Conservation (phyloP, 768 basidiomycete species). For the Pisolithus marmoratus region DNA sequence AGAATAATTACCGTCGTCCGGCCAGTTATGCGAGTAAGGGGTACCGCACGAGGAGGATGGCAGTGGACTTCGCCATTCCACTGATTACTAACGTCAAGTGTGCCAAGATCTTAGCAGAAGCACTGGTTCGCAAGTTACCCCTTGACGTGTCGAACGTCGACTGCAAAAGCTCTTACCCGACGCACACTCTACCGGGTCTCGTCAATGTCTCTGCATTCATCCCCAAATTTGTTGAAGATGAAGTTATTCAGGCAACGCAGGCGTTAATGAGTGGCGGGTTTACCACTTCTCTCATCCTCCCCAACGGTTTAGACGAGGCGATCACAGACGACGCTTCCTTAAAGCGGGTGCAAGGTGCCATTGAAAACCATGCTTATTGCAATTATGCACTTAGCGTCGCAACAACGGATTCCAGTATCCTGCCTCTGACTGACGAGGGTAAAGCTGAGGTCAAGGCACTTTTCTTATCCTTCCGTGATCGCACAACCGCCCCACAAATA, state of each 20-base stretch:
- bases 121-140: conserved; percentile 82
- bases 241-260: conserved; percentile 64
- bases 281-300: conserved; percentile 76
- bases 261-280: conserved; percentile 89
- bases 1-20: conserved; percentile 94
- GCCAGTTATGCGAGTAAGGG: conserved; percentile 97
- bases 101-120: conserved; percentile 93
- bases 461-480: conserved; percentile 72
- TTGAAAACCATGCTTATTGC: conserved; percentile 65
- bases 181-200: conserved; percentile 87
- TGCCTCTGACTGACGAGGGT: conserved; percentile 64
- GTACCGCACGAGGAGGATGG: conserved; percentile 95
- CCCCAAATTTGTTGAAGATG: conserved; percentile 55
- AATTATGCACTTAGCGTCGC: conserved; percentile 83
- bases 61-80: conserved; percentile 96
- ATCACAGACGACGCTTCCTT: conserved; percentile 68
- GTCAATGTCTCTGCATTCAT: conserved; percentile 86
- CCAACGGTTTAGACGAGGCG: conserved; percentile 53
- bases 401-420: conserved; percentile 64
- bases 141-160: conserved; percentile 88
- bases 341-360: conserved; percentile 61
- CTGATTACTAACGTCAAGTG: conserved; percentile 98
- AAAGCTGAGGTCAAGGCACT: conserved; percentile 78
- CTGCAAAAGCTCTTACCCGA: conserved; percentile 89
- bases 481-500: conserved; percentile 47